Conservation (phyloP, 2,329 filamentous ascomycete genomes). For the Aspergillus texensis region DNA sequence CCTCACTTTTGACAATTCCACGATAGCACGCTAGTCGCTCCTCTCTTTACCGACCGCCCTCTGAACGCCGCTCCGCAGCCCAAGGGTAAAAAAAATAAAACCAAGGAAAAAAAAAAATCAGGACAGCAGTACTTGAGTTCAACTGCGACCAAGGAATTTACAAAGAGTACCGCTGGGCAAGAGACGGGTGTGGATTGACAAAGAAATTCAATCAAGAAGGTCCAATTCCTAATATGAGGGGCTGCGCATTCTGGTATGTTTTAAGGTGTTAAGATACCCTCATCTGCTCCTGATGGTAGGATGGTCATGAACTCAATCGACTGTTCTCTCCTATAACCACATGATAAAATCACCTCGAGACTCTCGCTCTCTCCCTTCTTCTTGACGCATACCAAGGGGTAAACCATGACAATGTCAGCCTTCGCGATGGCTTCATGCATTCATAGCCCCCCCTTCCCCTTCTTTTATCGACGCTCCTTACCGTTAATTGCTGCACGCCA, state of each 20-base stretch:
- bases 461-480: conserved; percentile 2
- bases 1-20: not conserved
- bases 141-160: conserved; percentile 3
- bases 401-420: conserved; percentile 17
- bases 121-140: conserved; percentile 2
- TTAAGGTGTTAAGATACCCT: conserved; percentile 15
- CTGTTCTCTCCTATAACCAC: not conserved
- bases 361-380: not conserved
- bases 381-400: conserved; percentile 14
- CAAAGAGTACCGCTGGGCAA: not conserved
- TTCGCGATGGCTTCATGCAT: conserved; percentile 14
- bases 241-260: conserved; percentile 25
- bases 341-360: conserved; percentile 3
- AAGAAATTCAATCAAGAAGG: conserved; percentile 10
- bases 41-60: conserved; percentile 20
- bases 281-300: not conserved
- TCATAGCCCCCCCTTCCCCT: conserved; percentile 8
- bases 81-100: not conserved
- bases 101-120: not conserved
- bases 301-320: not conserved
- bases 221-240: conserved; percentile 25
- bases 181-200: conserved; percentile 6
- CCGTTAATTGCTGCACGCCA: conserved; percentile 6
- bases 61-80: conserved; percentile 4
- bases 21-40: conserved; percentile 10